Base-by-base conservation (phyloP, 2,329 filamentous ascomycete genomes). In the Whalleya microplaca region DNA sequence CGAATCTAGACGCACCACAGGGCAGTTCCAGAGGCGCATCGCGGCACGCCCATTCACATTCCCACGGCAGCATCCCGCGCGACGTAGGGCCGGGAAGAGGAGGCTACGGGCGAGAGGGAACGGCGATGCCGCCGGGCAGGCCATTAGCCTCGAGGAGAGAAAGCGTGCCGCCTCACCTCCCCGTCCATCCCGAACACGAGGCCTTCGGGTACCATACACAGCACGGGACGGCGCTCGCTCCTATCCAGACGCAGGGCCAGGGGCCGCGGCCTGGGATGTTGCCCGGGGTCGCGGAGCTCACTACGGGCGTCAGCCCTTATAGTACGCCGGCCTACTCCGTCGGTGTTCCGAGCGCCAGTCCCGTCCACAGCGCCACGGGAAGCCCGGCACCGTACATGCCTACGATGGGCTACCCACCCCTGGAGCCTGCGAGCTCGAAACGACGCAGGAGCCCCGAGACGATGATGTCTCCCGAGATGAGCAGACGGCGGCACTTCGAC, bases 261-360 rank as follows among this genome's bases (percentile, higher is more conserved):
- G 70, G 72, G 7, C 69, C 73, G 23, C 72, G 73, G n/a, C 73
- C 73, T 5, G 79, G 75, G 0, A 75, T 82, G 59, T 9, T 88
- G n/a, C 85, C 85, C 1, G 80, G 84, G 48, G 77, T 88, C 16
- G 80, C 82, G 37, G 85, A 88, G 67, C 77, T 88, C 64, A 88
- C 85, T 1, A 87, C 84, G 0, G 85, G 85, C 12, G 76, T 86
- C 29, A 85, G 81, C 61, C 82, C 84, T 0, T 87, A 87, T 67
- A 82, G 75, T 61, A 82, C 81, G n/a, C 81, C 82, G 41, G 80
- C 82, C 0, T 84, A 83, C 66, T 78, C 80, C 7, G 70, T 77
- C 49, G 74, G 73, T 27, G 69, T 72, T 7, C 72, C 76, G 2
- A 75, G 67, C 41, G 70, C 70, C 45, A 74, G 75, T 58, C 70